phyloP scores from a whole-genome alignment of 768 basidiomycete genomes.

The Calocera viscosa region DNA sequence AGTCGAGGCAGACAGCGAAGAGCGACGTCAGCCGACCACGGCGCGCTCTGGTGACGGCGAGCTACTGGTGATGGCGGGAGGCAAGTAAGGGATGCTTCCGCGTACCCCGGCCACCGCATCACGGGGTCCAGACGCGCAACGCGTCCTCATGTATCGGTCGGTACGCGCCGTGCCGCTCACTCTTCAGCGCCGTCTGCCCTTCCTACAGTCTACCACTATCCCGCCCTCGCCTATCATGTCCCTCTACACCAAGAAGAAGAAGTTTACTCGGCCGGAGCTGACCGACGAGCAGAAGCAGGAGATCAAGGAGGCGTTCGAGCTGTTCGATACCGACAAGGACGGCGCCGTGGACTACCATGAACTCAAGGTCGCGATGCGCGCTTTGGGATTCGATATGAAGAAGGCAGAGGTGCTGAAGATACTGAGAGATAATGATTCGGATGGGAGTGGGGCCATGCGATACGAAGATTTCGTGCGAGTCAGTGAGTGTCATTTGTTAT shows the following conservation, averaged over 20 bases:
- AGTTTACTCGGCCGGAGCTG: constrained; percentile 55
- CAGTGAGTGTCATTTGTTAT: constrained; percentile 43
- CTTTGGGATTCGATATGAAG: constrained; percentile 93
- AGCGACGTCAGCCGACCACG: neutral
- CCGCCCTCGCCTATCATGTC: neutral
- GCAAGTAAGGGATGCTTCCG: neutral
- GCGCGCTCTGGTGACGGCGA: neutral
- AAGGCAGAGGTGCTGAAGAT: constrained; percentile 96
- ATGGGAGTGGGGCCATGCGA: constrained; percentile 71
- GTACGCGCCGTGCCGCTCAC: neutral
- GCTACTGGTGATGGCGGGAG: neutral
- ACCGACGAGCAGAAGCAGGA: constrained; percentile 86
- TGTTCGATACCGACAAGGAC: constrained; percentile 99
- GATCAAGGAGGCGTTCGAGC: constrained; percentile 96
- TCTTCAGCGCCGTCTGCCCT: neutral
- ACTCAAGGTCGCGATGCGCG: constrained; percentile 96
- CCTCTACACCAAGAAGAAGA: constrained; percentile 1
- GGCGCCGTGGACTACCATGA: constrained; percentile 95
- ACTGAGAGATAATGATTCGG: constrained; percentile 79
- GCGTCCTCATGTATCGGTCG: neutral
- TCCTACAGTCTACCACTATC: neutral
- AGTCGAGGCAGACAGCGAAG: constrained; percentile 6
- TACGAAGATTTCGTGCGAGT: constrained; percentile 91
- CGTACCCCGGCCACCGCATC: neutral
- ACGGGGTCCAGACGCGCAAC: neutral